Conservation (phyloP, 495 filamentous ascomycete genomes). For the Xylaria grammica region DNA sequence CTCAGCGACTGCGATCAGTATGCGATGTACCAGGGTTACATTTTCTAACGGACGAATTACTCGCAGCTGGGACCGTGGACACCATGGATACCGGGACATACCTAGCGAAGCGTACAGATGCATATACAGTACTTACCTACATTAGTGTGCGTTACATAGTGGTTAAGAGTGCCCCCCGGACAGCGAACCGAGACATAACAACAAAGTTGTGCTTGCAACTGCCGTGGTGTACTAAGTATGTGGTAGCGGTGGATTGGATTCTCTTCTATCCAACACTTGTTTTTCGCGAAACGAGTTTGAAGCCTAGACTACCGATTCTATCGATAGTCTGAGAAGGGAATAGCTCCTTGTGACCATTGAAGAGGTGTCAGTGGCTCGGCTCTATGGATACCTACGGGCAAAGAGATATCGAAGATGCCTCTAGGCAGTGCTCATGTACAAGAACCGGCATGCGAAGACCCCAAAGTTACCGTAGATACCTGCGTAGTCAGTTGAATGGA, state of each 20-base stretch:
- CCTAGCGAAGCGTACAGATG: neutral
- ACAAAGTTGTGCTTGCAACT: neutral
- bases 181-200: neutral
- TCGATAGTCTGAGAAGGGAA: neutral
- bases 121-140: neutral
- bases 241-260: too few species aligned
- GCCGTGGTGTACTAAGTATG: too few species aligned
- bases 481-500: constrained; percentile 12
- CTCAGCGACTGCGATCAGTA: neutral
- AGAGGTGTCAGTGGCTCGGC: constrained; percentile 10
- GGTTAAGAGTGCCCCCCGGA: neutral
- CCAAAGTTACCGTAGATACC: neutral
- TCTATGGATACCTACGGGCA: neutral
- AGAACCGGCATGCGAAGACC: neutral
- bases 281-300: neutral
- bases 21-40: neutral
- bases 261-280: neutral
- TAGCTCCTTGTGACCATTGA: neutral
- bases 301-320: constrained; percentile 1
- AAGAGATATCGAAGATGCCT: constrained; percentile 4
- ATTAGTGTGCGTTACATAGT: neutral
- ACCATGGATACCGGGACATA: constrained; percentile 6
- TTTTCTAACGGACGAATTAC: constrained; percentile 4
- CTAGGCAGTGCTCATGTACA: constrained; percentile 1
- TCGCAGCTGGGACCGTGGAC: constrained; percentile 11